phyloP scores from a whole-genome alignment of 139 green algal genomes.

The Mychonastes homosphaera region DNA sequence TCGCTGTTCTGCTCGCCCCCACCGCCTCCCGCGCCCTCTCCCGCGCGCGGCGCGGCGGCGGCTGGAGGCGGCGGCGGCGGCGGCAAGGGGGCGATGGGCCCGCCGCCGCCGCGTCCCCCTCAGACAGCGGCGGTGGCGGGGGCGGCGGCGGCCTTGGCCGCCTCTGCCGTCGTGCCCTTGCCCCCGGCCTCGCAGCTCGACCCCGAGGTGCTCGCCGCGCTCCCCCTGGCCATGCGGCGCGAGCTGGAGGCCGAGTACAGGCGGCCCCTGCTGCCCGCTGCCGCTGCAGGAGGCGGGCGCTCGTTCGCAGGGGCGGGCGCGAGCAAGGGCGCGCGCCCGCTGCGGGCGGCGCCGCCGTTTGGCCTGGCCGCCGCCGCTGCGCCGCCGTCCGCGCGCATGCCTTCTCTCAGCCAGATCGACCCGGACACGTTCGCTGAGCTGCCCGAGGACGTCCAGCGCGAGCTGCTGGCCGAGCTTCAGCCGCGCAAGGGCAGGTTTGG shows the following conservation, averaged over 20 bases:
- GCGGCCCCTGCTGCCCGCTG: too few species aligned
- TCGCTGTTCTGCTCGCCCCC: not conserved
- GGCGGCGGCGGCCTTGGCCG: not conserved
- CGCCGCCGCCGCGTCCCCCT: not conserved
- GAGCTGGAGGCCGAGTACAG: constrained; percentile 62
- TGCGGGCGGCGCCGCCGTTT: not conserved
- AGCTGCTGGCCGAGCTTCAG: constrained; percentile 22
- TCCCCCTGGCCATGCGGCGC: constrained; percentile 45
- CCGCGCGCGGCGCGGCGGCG: not conserved
- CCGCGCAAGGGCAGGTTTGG: not conserved
- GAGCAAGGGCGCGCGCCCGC: not conserved
- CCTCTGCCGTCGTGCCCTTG: constrained; percentile 19
- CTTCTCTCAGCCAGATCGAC: constrained; percentile 38
- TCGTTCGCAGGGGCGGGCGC: too few species aligned
- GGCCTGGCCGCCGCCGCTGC: not conserved
- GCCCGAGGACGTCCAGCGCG: constrained; percentile 29
- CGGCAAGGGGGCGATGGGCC: not conserved
- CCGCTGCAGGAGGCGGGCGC: too few species aligned
- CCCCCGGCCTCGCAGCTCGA: constrained; percentile 55
- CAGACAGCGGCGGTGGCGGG: not conserved
- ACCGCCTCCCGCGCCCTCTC: constrained; percentile 5
- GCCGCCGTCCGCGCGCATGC: too few species aligned
- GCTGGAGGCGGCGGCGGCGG: not conserved
- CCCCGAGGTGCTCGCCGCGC: constrained; percentile 42
- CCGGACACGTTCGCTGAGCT: constrained; percentile 35